Percentiles rank a stretch among this genome's conserved stretches.
Conservation (phyloP, 1,284 basidiomycete genomes). For the Phellopilus nigrolimitatus region DNA sequence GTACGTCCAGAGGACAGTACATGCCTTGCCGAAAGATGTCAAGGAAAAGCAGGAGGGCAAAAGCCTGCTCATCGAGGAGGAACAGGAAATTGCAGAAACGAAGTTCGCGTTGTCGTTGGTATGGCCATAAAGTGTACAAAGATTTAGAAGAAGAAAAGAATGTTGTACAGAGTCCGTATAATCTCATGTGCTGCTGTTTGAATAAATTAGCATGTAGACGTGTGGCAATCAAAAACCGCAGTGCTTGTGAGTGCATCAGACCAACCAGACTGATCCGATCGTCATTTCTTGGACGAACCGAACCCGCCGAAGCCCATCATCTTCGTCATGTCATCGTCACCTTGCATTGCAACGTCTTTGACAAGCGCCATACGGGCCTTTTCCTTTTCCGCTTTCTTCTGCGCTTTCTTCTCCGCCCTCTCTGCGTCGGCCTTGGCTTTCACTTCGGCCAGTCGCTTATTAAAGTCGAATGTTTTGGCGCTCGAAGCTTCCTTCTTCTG, state of each 20-base stretch:
- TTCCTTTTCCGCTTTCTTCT: slow-evolving; percentile 70
- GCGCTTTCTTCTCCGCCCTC: slow-evolving; percentile 65
- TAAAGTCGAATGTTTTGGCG: slow-evolving; percentile 91
- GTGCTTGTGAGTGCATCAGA: not conserved
- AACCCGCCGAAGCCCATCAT: slow-evolving; percentile 96
- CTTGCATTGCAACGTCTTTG: slow-evolving; percentile 44
- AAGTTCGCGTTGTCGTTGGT: slow-evolving; percentile 74
- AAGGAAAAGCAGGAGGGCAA: slow-evolving; percentile 46
- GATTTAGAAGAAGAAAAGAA: slow-evolving; percentile 20
- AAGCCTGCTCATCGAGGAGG: slow-evolving; percentile 71
- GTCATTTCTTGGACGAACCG: slow-evolving; percentile 73
- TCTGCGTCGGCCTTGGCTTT: slow-evolving; percentile 63
- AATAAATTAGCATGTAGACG: slow-evolving; percentile 14
- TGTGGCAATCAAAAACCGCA: slow-evolving; percentile 10
- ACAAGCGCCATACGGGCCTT: slow-evolving; percentile 59
- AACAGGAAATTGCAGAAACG: slow-evolving; percentile 81
- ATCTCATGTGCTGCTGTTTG: slow-evolving; percentile 9
- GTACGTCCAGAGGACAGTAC: slow-evolving; percentile 73
- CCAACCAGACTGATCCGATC: not conserved
- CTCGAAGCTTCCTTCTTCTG: slow-evolving; percentile 75
- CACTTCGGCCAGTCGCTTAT: slow-evolving; percentile 81
- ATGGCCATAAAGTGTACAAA: slow-evolving; percentile 25
- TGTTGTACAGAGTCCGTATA: slow-evolving; percentile 18
- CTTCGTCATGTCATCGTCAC: slow-evolving; percentile 64
- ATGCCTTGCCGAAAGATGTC: slow-evolving; percentile 64